These are phyloP conservation scores for Athelia psychrophila DNA, from an alignment of 1,284 basidiomycete species.

Conservation along the genomic window DNA sequence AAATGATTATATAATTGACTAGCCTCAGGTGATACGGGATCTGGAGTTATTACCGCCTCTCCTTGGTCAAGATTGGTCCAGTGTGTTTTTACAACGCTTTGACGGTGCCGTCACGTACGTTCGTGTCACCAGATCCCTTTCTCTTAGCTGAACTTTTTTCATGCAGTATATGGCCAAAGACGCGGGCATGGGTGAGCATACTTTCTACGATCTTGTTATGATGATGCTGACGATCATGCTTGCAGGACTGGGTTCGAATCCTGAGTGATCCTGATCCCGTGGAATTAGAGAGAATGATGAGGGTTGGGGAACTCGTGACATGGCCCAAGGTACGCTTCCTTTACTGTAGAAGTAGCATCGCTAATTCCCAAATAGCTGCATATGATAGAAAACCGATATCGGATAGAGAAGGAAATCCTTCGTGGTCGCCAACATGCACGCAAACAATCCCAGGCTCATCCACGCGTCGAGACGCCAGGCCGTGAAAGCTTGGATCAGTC, in stretches of 20 bases:
- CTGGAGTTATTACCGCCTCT: conserved; percentile 87
- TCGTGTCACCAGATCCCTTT: background rate
- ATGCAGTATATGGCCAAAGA: conserved; percentile 82
- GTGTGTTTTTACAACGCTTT: conserved; percentile 89
- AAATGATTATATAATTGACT: background rate
- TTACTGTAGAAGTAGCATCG: background rate
- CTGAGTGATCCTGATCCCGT: conserved; percentile 81
- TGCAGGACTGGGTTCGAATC: conserved; percentile 80
- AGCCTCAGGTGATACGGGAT: conserved; percentile 80
- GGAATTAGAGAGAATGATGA: conserved; percentile 82
- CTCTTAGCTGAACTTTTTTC: too few relatives aligned
- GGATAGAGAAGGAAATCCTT: conserved; percentile 80
- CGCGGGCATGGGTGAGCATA: conserved; percentile 60
- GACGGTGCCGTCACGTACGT: conserved; percentile 80
- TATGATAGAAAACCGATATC: conserved; percentile 85
- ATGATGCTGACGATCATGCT: conserved; percentile 9
- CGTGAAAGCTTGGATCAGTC: too few relatives aligned
- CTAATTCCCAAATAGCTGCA: conserved; percentile 55
- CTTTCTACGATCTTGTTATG: conserved; percentile 1
- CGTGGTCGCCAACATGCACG: conserved; percentile 71
- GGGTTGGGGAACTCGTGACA: conserved; percentile 86
- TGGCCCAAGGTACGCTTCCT: conserved; percentile 79
- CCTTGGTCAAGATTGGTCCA: conserved; percentile 92
- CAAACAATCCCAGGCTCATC: conserved; percentile 2
- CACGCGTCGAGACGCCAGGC: too few relatives aligned